Evolutionary conservation across 805 yeast species (phyloP), one percentile per base, ranked within the genome.

Genomic region (Ogataea ganodermae): DNA sequence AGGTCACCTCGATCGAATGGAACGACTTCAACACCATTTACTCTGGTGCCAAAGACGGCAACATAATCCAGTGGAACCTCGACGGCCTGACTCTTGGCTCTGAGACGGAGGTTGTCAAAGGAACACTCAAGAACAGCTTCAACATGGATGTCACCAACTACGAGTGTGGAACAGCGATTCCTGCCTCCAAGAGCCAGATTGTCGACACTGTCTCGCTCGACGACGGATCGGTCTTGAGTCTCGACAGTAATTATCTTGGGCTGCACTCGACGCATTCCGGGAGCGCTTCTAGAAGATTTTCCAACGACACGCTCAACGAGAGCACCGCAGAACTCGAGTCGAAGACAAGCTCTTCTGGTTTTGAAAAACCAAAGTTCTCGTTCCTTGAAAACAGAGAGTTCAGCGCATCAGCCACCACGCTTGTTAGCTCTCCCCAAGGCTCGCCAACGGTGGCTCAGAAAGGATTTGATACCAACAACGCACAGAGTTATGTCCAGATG

Each of bases 41-140:
- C 57, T 72, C 85, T 1, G 82, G 86, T 6, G 79, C 85, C 1
- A 67, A 71, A 40, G 89, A 85, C 58, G 90, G 90, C 3, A 77
- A 74, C 45, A 75, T 86, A n/a, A 71, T 83, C 9, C 81, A 80
- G 49, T 85, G 91, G 91, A 80, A 80, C 61, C 66, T 80, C 16
- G 49, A 50, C 3, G 49, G 47, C 5, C 6, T 55, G 21, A 42
- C 45, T 4, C 35, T 50, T 7, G 35, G 45, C 22, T 10, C 44
- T 20, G 33, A n/a, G 2, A 35, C 42, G 6, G 30, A 39, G 3
- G 21, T 46, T 10, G 24, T 53, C 7, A 55, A 64, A 17, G 79
- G 85, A 55, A 69, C 75, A 3, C 55, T 78, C 38, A 73, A 69
- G 45, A 76, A 74, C 51, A 81, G 82, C 0, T 55, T 79, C 21